A percentile compares a stretch with the other conserved stretches of the same genome.
phyloP scores from a whole-genome alignment of 108 stramenopile genomes.

The Skeletonema costatum region DNA sequence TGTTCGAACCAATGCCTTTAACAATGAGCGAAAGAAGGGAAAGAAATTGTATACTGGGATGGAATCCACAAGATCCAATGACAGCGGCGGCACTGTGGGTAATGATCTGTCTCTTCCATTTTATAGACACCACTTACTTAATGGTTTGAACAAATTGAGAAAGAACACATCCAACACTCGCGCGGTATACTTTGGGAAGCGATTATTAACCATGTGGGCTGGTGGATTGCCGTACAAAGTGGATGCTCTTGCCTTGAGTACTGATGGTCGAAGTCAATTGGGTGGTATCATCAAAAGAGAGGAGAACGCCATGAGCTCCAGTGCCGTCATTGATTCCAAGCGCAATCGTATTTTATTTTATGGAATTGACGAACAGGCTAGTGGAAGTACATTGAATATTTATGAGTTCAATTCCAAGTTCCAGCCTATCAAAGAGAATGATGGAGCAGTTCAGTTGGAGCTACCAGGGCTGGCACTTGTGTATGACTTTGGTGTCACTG shows the following conservation, averaged over 20 bases:
- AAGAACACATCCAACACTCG: conserved; percentile 86
- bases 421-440: conserved; percentile 60
- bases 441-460: conserved; percentile 46
- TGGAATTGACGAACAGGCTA: conserved; percentile 58
- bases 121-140: conserved; percentile 77
- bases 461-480: conserved; percentile 77
- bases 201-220: conserved; percentile 76
- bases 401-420: conserved; percentile 85
- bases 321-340: conserved; percentile 60
- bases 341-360: conserved; percentile 76
- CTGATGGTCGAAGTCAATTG: conserved; percentile 78
- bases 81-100: conserved; percentile 32
- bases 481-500: conserved; percentile 78
- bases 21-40: conserved; percentile 84
- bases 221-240: conserved; percentile 86
- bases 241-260: conserved; percentile 74
- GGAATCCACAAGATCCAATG: conserved; percentile 71
- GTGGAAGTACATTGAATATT: conserved; percentile 59
- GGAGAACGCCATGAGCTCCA: conserved; percentile 64
- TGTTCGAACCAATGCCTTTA: conserved; percentile 78
- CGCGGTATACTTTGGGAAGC: conserved; percentile 76
- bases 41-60: conserved; percentile 75
- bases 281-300: conserved; percentile 83
- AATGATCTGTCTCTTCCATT: conserved; percentile 77
- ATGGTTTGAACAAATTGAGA: conserved; percentile 78